Evolutionary conservation across 176 grass and related monocot species (phyloP).

Genomic region (Phragmites australis): DNA sequence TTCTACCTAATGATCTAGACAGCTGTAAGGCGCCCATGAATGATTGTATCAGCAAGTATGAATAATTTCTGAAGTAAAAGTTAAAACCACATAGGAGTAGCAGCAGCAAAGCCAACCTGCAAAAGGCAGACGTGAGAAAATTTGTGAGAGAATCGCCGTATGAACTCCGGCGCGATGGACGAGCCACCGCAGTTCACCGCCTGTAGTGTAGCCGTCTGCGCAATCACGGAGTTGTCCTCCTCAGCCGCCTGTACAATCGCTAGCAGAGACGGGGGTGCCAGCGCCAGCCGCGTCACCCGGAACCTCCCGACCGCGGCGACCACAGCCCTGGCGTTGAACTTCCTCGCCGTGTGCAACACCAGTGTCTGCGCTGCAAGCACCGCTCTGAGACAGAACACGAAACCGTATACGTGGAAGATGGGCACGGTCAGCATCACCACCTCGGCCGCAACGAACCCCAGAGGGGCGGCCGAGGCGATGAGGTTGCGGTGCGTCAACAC

Average conservation of each 20-base stretch:
- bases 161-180: conserved; percentile 5
- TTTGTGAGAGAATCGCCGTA: conserved; percentile 29
- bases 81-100: background rate
- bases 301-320: conserved; percentile 23
- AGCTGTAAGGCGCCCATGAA: background rate
- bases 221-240: background rate
- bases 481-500: conserved; percentile 50
- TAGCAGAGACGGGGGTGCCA: conserved; percentile 45
- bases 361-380: conserved; percentile 20
- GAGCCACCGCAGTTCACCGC: conserved; percentile 37
- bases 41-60: background rate
- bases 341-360: conserved; percentile 38
- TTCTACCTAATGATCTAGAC: too few relatives aligned
- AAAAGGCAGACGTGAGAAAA: conserved; percentile 16
- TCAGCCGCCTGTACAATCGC: conserved; percentile 35
- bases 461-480: background rate
- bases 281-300: conserved; percentile 23
- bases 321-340: conserved; percentile 34
- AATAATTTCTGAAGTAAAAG: background rate
- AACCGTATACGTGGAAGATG: conserved; percentile 56
- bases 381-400: conserved; percentile 40
- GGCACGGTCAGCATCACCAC: conserved; percentile 45
- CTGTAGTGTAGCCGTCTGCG: background rate
- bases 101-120: conserved; percentile 30
- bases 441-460: background rate